phyloP scores from a whole-genome alignment of 2,329 filamentous ascomycete genomes.

The Claviceps digitariae region DNA sequence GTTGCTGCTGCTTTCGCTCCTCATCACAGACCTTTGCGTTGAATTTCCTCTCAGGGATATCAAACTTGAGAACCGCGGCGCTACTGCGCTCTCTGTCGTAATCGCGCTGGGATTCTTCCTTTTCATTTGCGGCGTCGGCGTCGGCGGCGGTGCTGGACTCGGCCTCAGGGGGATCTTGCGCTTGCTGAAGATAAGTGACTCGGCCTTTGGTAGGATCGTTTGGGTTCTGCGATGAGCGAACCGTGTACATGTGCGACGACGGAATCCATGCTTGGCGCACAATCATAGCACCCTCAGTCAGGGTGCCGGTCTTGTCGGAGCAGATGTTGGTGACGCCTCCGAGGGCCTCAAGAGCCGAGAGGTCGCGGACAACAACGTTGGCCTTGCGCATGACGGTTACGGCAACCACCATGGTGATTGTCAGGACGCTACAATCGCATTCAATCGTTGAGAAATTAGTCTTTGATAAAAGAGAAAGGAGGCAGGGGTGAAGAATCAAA shows the following conservation, averaged over 20 bases:
- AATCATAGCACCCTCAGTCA: constrained; percentile 58
- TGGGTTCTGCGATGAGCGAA: constrained; percentile 47
- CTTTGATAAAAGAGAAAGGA: background rate
- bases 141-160: constrained; percentile 15
- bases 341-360: constrained; percentile 54
- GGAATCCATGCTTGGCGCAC: constrained; percentile 54
- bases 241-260: constrained; percentile 39
- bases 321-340: constrained; percentile 62
- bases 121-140: constrained; percentile 17
- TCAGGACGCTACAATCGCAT: constrained; percentile 35
- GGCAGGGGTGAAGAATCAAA: background rate
- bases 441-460: background rate
- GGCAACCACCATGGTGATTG: constrained; percentile 56
- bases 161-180: background rate
- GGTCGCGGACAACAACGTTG: constrained; percentile 51
- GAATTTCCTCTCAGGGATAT: constrained; percentile 44
- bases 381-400: constrained; percentile 51
- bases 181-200: constrained; percentile 30
- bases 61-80: constrained; percentile 46
- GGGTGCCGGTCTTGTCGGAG: constrained; percentile 60
- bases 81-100: constrained; percentile 49
- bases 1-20: constrained; percentile 8
- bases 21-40: constrained; percentile 15
- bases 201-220: constrained; percentile 46
- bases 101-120: constrained; percentile 34